Evolutionary conservation across 768 basidiomycete genomes (phyloP), one percentile per base, ranked within the genome.

Genomic region (Clathrus columnatus): DNA sequence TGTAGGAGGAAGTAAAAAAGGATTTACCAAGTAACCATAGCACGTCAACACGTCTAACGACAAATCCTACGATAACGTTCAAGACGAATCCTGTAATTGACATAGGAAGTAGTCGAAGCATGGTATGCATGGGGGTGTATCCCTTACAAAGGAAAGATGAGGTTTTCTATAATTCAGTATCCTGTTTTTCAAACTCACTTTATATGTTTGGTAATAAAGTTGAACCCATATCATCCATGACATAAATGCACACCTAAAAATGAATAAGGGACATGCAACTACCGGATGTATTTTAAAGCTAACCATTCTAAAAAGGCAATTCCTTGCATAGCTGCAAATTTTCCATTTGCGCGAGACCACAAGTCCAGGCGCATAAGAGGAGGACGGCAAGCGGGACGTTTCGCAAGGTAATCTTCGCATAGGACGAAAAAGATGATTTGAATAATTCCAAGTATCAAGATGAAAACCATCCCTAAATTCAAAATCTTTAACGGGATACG

Each of bases 201-300:
- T 60, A 63, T 82, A 91, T 47, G 79, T 74, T 62, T 91, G 86
- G 64, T 87, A 91, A 63, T 82, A 89, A 5, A 89, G 63, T 81
- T 87, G 75, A 20, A 67, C 66, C 77, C 77, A 81, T 62, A 81
- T 79, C 2, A 64, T 63, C 77, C 79, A 86, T 14, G 69, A 64
- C 7, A 75, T 61, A 69, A 85, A 85, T 2, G 74, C 69, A 44
- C 76, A 73, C 49, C 49, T 50, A 47, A 47, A 3, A 47, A 28
- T 14, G 10, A 14, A 11, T 47, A n/a, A 6, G n/a, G 11, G 4
- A 18, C 4, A 47, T 23, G 10, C 4, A 24, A 2, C 20, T 20
- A 3, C 14, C 24, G 5, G 2, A 26, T 50, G 28, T 51, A 29
- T 18, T 27, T 44, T 58, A 11, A 14, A 36, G n/a, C 36, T 3